phyloP scores from a whole-genome alignment of 176 grass and related monocot genomes.

The Triticum monococcum region DNA sequence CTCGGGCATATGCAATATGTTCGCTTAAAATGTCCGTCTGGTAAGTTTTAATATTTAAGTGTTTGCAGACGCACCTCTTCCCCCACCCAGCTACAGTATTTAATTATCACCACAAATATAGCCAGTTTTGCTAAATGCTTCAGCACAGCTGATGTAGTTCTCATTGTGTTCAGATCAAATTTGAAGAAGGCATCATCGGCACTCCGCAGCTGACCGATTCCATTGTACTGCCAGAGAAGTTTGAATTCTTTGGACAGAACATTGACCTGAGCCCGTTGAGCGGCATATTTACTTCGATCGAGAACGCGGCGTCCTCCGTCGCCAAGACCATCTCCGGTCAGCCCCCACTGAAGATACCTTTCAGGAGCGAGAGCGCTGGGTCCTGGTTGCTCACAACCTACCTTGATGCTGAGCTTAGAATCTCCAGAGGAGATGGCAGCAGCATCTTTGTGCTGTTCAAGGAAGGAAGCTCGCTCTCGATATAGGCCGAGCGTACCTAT shows the following conservation, averaged over 20 bases:
- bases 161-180: conserved; percentile 71
- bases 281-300: conserved; percentile 71
- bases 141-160: not conserved
- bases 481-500: conserved; percentile 5
- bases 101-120: not conserved
- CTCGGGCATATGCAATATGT: not conserved
- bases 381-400: conserved; percentile 96
- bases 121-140: not conserved
- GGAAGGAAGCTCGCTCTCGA: conserved; percentile 57
- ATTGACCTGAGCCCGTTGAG: conserved; percentile 75
- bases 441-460: conserved; percentile 82
- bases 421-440: conserved; percentile 70
- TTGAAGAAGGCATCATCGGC: conserved; percentile 74
- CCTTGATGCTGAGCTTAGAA: conserved; percentile 81
- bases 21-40: not conserved
- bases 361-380: conserved; percentile 51
- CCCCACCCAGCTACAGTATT: not conserved
- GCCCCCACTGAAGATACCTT: conserved; percentile 78
- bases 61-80: not conserved
- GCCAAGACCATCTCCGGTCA: conserved; percentile 80
- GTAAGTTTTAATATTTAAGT: not conserved
- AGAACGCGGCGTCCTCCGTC: conserved; percentile 75
- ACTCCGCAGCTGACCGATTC: conserved; percentile 92
- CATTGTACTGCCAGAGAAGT: conserved; percentile 77
- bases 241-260: conserved; percentile 84